phyloP scores from a whole-genome alignment of 2,329 filamentous ascomycete species.

The Periconia sp. region DNA sequence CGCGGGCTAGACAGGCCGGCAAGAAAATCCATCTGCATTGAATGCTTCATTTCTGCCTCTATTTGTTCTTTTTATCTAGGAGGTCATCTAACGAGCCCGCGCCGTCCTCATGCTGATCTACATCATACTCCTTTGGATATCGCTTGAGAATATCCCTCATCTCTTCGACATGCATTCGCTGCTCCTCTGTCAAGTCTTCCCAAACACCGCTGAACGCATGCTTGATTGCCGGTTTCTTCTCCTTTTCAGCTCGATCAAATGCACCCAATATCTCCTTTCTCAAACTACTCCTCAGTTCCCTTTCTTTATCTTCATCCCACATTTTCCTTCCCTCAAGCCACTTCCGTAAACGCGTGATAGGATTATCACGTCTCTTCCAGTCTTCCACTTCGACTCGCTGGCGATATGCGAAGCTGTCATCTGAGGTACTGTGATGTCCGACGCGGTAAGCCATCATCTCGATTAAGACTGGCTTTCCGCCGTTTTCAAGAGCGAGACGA shows the following conservation, averaged over 20 bases:
- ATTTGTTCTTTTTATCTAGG: conserved; percentile 24
- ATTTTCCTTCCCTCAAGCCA: conserved; percentile 84
- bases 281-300: conserved; percentile 67
- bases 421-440: conserved; percentile 93
- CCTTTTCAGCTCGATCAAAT: conserved; percentile 82
- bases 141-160: conserved; percentile 78
- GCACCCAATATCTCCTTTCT: conserved; percentile 81
- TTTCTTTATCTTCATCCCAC: conserved; percentile 87
- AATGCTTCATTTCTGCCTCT: background rate
- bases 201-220: conserved; percentile 88
- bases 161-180: conserved; percentile 75
- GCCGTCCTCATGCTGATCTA: conserved; percentile 77
- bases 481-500: conserved; percentile 76
- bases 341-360: conserved; percentile 82
- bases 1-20: no score
- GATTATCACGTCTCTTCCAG: conserved; percentile 90
- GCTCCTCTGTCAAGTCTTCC: conserved; percentile 81
- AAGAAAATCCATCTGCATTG: no score
- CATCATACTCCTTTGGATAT: conserved; percentile 93
- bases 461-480: conserved; percentile 83
- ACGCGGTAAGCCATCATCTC: conserved; percentile 99
- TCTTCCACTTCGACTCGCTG: conserved; percentile 92
- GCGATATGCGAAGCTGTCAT: conserved; percentile 96
- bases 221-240: conserved; percentile 76
- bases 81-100: conserved; percentile 63